These are phyloP conservation scores for Umbilicaria muhlenbergii DNA, from an alignment of 495 filamentous ascomycete species.

Conservation along the genomic window DNA sequence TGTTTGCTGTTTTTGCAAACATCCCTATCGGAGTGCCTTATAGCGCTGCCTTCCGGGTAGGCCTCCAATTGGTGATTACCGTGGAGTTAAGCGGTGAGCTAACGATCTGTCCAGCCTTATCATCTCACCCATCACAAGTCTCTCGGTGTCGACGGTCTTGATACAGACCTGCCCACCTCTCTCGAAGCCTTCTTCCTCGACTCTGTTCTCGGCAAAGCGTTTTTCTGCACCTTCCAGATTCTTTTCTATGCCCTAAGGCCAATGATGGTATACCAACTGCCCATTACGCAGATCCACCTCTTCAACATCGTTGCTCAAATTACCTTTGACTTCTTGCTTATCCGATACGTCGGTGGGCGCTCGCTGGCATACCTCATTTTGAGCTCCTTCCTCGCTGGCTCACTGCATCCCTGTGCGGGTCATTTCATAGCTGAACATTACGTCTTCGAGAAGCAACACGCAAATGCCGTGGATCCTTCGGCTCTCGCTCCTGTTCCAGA, in stretches of 20 bases:
- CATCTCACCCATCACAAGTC: conserved; percentile 99
- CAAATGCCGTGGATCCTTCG: conserved; percentile 23
- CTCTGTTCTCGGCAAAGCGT: conserved; percentile 92
- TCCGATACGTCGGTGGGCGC: conserved; percentile 37
- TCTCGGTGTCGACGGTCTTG: conserved; percentile 87
- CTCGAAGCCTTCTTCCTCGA: conserved; percentile 88
- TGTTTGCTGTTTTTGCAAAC: conserved; percentile 87
- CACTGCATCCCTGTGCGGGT: conserved; percentile 84
- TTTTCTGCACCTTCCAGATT: conserved; percentile 99
- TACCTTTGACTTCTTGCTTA: conserved; percentile 58
- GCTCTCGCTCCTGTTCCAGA: conserved; percentile 55
- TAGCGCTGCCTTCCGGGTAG: conserved; percentile 82
- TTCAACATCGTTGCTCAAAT: conserved; percentile 67
- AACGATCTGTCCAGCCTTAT: conserved; percentile 52
- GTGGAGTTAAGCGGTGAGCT: neutral
- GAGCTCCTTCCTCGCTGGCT: conserved; percentile 84
- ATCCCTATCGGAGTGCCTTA: conserved; percentile 92
- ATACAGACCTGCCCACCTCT: conserved; percentile 89
- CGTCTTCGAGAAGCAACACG: conserved; percentile 55
- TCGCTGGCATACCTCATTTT: conserved; percentile 65
- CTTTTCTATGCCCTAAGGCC: conserved; percentile 98
- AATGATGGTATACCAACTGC: conserved; percentile 82
- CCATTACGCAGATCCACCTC: conserved; percentile 72
- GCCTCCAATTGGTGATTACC: conserved; percentile 4
- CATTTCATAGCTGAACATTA: conserved; percentile 99